These are phyloP conservation scores for Myrmaecium sp. DNA, from an alignment of 2,329 filamentous ascomycete species.

Conservation along the genomic window DNA sequence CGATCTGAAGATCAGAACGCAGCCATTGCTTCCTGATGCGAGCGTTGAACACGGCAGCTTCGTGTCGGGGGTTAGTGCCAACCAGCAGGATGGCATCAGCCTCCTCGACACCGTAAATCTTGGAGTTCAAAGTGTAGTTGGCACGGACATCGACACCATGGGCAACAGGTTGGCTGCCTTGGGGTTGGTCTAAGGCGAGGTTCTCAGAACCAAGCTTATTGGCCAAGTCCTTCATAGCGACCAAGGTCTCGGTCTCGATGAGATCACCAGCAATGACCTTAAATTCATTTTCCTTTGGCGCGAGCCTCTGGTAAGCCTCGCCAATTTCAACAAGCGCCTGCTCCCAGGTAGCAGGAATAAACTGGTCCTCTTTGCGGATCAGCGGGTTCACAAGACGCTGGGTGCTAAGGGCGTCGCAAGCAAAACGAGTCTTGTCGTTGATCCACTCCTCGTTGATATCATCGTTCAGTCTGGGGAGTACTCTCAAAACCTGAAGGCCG, in stretches of 20 bases:
- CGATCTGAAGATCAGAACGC: slow-evolving; percentile 83
- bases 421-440: slow-evolving; percentile 94
- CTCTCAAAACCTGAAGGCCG: slow-evolving; percentile 89
- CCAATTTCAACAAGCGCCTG: slow-evolving; percentile 81
- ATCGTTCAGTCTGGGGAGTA: slow-evolving; percentile 85
- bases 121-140: slow-evolving; percentile 95
- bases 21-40: slow-evolving; percentile 97
- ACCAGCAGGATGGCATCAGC: slow-evolving; percentile 83
- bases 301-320: slow-evolving; percentile 60
- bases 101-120: slow-evolving; percentile 83
- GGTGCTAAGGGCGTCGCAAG: slow-evolving; percentile 90
- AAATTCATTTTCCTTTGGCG: slow-evolving; percentile 83
- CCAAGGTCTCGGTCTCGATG: slow-evolving; percentile 79
- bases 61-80: slow-evolving; percentile 87
- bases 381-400: slow-evolving; percentile 88
- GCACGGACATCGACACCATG: slow-evolving; percentile 88
- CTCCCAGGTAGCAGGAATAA: slow-evolving; percentile 88
- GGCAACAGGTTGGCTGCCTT: slow-evolving; percentile 65
- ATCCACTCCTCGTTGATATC: slow-evolving; percentile 99
- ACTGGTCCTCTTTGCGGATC: slow-evolving; percentile 75
- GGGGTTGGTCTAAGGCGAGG: slow-evolving; percentile 76
- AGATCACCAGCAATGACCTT: slow-evolving; percentile 87
- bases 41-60: slow-evolving; percentile 88
- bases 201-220: slow-evolving; percentile 97
- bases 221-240: slow-evolving; percentile 91